Evolutionary conservation across 257 asterid species (phyloP), one percentile per base, ranked within the genome.

Genomic region (Cruciata laevipes): DNA sequence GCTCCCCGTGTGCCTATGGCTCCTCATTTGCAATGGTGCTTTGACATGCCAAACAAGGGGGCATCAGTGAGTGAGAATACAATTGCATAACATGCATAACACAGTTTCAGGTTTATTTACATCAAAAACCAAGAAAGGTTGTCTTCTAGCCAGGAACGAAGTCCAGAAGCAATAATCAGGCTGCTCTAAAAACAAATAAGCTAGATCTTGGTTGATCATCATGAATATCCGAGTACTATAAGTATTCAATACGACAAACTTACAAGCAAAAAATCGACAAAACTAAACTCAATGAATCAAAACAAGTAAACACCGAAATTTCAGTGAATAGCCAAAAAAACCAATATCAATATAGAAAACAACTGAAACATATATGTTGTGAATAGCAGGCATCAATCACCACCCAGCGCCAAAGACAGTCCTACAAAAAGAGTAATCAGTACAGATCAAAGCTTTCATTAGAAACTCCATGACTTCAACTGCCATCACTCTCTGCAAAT

Each of bases 401-500:
- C 75, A 65, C 79, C 87, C 76, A n/a, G 67, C 52, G 71, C 84
- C 78, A 51, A 74, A 65, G 73, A 84, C 57, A 61, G 53, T 68
- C 73, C 95, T 76, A 79, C 86, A 87, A 77, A 80, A 71, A 77
- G 65, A 69, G 79, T 70, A 77, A 76, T 68, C 82, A 77, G 80
- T 83, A 79, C 58, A 33, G 71, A 75, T 47, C 66, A 52, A 81
- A 70, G 38, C 70, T 66, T 74, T 69, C 75, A 76, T 72, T 64
- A 68, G 74, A 73, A 61, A 62, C 75, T 73, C 79, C 77, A 70
- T 63, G 72, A 71, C 79, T 82, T 75, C 82, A 68, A 76, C 77
- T 78, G 70, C 56, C 56, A 27, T 73, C 78, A 49, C 89, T 82
- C 87, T 85, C 98, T 91, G 96, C 95, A 89, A 85, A 87, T 84